Conservation (phyloP, 192 early-diverging fungal species). For the Dimargaris cristalligena region DNA sequence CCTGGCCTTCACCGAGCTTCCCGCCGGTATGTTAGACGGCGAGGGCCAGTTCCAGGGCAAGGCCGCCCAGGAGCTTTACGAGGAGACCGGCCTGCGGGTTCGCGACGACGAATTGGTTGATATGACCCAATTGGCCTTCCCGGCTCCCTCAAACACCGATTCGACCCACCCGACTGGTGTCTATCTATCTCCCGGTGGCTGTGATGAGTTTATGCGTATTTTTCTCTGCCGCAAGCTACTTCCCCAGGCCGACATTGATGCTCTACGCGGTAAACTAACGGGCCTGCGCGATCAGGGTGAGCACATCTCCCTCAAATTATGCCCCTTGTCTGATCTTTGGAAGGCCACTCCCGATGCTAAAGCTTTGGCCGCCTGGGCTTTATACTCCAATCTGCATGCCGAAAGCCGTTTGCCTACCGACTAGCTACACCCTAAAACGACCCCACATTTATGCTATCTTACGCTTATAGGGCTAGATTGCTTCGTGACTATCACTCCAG, state of each 20-base stretch:
- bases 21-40: conserved; percentile 75
- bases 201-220: conserved; percentile 58
- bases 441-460: too few species aligned
- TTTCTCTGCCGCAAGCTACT: conserved; percentile 48
- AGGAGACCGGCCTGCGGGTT: conserved; percentile 63
- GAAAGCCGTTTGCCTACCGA: too few species aligned
- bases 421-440: too few species aligned
- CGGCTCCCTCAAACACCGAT: conserved; percentile 17
- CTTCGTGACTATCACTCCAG: too few species aligned
- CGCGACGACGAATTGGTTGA: conserved; percentile 42
- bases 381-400: conserved; percentile 25
- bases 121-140: conserved; percentile 37
- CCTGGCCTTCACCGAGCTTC: conserved; percentile 48
- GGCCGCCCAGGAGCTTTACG: conserved; percentile 60
- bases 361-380: conserved; percentile 39
- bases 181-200: conserved; percentile 65
- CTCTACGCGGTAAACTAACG: conserved; percentile 40
- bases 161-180: conserved; percentile 18
- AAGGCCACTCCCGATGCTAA: conserved; percentile 52
- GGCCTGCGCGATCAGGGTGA: conserved; percentile 65
- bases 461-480: too few species aligned
- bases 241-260: conserved; percentile 27
- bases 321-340: conserved; percentile 46
- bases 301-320: conserved; percentile 48
- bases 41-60: conserved; percentile 53